phyloP scores from a whole-genome alignment of 306 rosid species.

The Alnus rubra region DNA sequence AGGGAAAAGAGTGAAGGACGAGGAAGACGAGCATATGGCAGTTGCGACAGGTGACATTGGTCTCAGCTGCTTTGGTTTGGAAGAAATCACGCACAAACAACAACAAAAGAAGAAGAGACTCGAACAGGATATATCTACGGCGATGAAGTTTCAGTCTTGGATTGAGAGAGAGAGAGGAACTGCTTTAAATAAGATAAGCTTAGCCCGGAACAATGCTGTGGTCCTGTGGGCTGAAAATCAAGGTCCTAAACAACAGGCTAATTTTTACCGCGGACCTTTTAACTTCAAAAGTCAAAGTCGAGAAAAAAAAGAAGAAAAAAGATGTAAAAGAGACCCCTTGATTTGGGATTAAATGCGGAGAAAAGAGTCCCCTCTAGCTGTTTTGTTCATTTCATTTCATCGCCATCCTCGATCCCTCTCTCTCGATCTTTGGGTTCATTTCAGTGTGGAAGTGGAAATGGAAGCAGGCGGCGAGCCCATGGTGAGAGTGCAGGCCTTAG shows the following conservation, averaged over 20 bases:
- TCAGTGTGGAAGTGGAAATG: conserved; percentile 26
- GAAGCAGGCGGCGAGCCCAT: conserved; percentile 40
- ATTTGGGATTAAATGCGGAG: too few relatives aligned
- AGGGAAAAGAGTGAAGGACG: conserved; percentile 20
- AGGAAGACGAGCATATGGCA: conserved; percentile 33
- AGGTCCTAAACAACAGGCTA: background rate
- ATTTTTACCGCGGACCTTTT: background rate
- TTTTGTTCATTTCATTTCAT: background rate
- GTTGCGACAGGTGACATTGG: conserved; percentile 30
- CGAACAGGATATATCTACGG: background rate
- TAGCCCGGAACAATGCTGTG: background rate
- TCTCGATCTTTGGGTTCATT: background rate
- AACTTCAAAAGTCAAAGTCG: too few relatives aligned
- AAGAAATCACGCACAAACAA: background rate
- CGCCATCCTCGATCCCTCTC: background rate
- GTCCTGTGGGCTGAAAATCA: background rate
- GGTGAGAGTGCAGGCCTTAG: conserved; percentile 59
- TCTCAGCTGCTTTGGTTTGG: background rate
- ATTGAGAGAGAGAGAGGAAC: background rate
- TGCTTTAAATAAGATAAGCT: too few relatives aligned
- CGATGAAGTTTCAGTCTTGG: background rate
- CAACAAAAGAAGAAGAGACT: background rate
- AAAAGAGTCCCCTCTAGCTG: too few relatives aligned
- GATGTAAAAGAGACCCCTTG: too few relatives aligned
- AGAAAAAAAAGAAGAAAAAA: too few relatives aligned